Conservation (phyloP, 345 rosid genomes). For the Moricandia arvensis region DNA sequence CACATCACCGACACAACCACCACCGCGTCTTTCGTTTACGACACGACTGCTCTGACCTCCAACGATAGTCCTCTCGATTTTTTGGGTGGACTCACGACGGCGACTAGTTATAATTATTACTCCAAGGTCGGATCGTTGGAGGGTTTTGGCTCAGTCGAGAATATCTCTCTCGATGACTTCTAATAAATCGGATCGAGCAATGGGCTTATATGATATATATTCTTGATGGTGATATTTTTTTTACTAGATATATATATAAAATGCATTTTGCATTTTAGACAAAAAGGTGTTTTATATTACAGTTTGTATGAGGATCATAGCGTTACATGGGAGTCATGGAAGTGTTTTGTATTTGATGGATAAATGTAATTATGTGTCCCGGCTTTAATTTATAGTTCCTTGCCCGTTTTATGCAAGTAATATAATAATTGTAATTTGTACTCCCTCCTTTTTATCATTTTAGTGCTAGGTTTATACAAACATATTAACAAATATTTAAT, state of each 20-base stretch:
- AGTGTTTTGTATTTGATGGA: constrained; percentile 8
- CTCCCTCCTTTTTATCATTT: no score
- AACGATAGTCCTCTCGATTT: constrained; percentile 80
- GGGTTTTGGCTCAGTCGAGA: constrained; percentile 78
- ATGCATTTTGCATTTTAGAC: constrained; percentile 8
- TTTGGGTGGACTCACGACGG: constrained; percentile 68
- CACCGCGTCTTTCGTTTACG: constrained; percentile 65
- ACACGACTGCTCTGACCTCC: constrained; percentile 65
- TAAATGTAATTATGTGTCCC: constrained; percentile 21
- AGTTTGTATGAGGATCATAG: constrained; percentile 27
- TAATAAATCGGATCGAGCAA: constrained; percentile 31
- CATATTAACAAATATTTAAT: no score
- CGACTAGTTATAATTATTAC: constrained; percentile 33
- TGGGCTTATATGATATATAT: constrained; percentile 25
- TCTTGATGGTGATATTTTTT: constrained; percentile 19
- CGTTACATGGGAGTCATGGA: background rate
- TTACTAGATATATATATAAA: background rate
- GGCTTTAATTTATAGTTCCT: constrained; percentile 4
- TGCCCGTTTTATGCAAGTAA: no score
- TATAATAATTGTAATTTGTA: no score
- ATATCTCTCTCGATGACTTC: constrained; percentile 74
- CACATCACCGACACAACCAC: constrained; percentile 29
- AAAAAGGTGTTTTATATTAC: constrained; percentile 17
- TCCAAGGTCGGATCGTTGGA: constrained; percentile 56
- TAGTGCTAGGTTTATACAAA: no score